Evolutionary conservation across 192 early-diverging fungal species (phyloP).

Genomic region (Geranomyces michiganensis): DNA sequence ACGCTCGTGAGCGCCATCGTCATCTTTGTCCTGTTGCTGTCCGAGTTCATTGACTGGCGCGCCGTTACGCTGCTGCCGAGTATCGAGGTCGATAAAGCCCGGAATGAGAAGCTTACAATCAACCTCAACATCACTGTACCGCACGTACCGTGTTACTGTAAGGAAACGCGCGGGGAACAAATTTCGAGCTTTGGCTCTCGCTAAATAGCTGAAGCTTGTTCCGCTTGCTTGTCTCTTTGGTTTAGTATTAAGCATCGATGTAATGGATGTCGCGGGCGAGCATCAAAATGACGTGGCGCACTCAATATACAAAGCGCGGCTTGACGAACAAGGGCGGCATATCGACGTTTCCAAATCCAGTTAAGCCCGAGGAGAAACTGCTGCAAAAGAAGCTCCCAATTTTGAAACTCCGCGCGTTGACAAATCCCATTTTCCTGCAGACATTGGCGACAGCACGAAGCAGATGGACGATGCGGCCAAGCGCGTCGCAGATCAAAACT

Average conservation of each 20-base stretch:
- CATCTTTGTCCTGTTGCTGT: conserved; percentile 75
- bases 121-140: conserved; percentile 91
- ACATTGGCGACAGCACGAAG: conserved; percentile 19
- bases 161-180: conserved; percentile 12
- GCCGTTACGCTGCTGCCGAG: conserved; percentile 68
- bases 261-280: conserved; percentile 93
- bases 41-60: conserved; percentile 83
- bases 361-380: too few relatives aligned
- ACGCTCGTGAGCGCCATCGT: conserved; percentile 69
- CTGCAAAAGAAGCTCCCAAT: too few relatives aligned
- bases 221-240: neutral
- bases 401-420: too few relatives aligned
- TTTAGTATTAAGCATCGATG: conserved; percentile 86
- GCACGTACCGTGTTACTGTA: conserved; percentile 85
- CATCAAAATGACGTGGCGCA: conserved; percentile 78
- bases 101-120: conserved; percentile 89
- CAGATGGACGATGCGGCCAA: neutral
- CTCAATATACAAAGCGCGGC: conserved; percentile 79
- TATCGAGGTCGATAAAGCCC: conserved; percentile 78
- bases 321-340: conserved; percentile 65
- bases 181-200: neutral
- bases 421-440: neutral
- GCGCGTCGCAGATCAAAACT: conserved; percentile 40
- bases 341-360: conserved; percentile 65
- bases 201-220: neutral